These are phyloP conservation scores for Flaveria brownii DNA, from an alignment of 129 eudicot genomes.

Conservation along the genomic window DNA sequence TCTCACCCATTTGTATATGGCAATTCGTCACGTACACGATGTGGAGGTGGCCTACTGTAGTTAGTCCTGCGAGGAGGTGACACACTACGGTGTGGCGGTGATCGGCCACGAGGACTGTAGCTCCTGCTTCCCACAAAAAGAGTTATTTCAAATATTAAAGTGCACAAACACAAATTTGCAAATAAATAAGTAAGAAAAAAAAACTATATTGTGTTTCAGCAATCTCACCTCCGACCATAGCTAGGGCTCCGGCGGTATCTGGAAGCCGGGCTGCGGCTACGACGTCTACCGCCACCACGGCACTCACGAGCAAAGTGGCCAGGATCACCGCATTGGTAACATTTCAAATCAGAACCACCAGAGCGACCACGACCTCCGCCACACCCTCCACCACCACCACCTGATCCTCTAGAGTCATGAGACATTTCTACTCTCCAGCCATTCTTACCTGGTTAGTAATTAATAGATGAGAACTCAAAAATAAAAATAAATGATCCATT, in stretches of 20 bases:
- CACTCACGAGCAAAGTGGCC: conserved; percentile 99
- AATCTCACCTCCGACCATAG: conserved; percentile 84
- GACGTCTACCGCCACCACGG: conserved; percentile 62
- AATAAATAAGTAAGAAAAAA: background rate
- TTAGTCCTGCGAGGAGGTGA: conserved; percentile 83
- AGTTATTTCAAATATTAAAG: background rate
- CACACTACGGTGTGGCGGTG: conserved; percentile 84
- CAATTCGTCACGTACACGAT: conserved; percentile 87
- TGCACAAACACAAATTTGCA: background rate
- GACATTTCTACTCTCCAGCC: conserved; percentile 99
- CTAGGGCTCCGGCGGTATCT: conserved; percentile 97
- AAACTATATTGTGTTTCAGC: conserved; percentile 2
- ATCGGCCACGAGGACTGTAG: conserved; percentile 90
- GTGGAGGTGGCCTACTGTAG: conserved; percentile 84
- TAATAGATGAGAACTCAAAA: background rate
- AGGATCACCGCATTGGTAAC: conserved; percentile 97
- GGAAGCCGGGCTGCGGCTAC: conserved; percentile 58
- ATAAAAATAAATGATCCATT: background rate
- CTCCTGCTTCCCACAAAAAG: conserved; percentile 54
- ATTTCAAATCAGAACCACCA: conserved; percentile 92
- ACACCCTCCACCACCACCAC: conserved; percentile 53
- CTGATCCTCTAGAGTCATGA: conserved; percentile 83
- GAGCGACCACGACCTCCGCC: conserved; percentile 68
- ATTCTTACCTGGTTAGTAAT: conserved; percentile 65
- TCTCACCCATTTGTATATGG: conserved; percentile 87